Percentiles rank a stretch among this genome's conserved stretches.
Conservation (phyloP, 805 yeast species). For the Barnettozyma siamensis region DNA sequence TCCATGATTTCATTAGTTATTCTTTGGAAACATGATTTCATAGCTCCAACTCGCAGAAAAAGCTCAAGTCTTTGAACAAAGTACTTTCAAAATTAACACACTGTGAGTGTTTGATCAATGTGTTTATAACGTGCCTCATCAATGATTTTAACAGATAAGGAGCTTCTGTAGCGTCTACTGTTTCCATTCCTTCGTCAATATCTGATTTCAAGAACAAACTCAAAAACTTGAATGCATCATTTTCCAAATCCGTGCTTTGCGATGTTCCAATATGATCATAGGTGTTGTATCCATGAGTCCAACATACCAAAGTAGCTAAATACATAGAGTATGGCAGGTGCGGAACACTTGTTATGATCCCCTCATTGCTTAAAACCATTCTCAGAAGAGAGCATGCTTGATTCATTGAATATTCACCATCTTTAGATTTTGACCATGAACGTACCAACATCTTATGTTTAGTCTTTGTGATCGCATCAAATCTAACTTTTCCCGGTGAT, state of each 20-base stretch:
- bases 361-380: constrained; percentile 21
- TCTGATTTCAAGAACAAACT: background rate
- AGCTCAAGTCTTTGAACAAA: background rate
- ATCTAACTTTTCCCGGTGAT: constrained; percentile 7
- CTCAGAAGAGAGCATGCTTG: constrained; percentile 27
- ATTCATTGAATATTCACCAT: constrained; percentile 22
- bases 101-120: background rate
- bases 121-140: background rate
- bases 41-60: background rate
- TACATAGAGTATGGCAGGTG: constrained; percentile 21
- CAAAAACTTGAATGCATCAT: constrained; percentile 1
- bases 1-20: too few species aligned
- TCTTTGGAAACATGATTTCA: background rate
- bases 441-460: constrained; percentile 14
- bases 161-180: background rate
- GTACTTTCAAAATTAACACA: background rate
- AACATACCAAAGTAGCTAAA: constrained; percentile 17
- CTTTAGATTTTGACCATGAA: constrained; percentile 25
- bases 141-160: background rate
- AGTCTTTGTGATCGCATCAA: constrained; percentile 14
- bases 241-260: background rate
- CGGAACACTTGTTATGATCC: constrained; percentile 20
- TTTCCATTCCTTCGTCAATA: background rate
- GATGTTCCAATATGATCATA: background rate
- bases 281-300: constrained; percentile 13